Conservation (phyloP, 352 stramenopile species). For the Blastocystis sp. region DNA sequence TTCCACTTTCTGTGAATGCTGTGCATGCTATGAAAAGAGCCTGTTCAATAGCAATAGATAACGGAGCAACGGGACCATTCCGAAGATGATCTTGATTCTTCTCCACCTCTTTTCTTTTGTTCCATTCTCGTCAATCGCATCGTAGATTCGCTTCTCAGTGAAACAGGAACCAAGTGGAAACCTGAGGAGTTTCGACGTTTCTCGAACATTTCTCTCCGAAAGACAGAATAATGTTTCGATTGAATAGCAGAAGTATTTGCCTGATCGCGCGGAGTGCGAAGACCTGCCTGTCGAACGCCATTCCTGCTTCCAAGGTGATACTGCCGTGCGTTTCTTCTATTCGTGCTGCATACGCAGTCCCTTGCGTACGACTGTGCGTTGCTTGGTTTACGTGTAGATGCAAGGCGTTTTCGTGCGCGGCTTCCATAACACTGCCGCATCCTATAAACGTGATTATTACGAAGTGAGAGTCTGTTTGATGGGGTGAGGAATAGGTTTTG, state of each 20-base stretch:
- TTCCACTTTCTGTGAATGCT: too few species aligned
- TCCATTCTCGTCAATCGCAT: too few species aligned
- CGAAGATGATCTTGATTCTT: too few species aligned
- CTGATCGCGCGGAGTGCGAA: background rate
- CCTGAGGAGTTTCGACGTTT: conserved; percentile 47
- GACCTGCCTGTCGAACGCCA: background rate
- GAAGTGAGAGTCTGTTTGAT: conserved; percentile 58
- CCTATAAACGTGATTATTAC: conserved; percentile 82
- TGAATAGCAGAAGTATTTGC: conserved; percentile 11
- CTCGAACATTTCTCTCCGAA: conserved; percentile 19
- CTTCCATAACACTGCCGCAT: conserved; percentile 35
- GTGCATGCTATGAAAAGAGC: too few species aligned
- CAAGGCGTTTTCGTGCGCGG: background rate
- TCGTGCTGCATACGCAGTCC: background rate
- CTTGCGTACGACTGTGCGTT: background rate
- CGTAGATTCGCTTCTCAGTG: background rate
- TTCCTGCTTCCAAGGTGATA: conserved; percentile 39
- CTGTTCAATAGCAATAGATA: too few species aligned
- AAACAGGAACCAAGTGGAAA: conserved; percentile 7
- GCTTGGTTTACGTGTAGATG: conserved; percentile 20
- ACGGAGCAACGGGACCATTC: too few species aligned
- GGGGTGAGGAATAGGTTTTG: conserved; percentile 75
- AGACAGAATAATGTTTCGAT: conserved; percentile 36
- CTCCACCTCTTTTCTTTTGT: too few species aligned
- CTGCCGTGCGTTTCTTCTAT: background rate